A percentile compares a stretch with the other conserved stretches of the same genome.
Conservation (phyloP, 192 early-diverging fungal species). For the Gonapodya prolifera region DNA sequence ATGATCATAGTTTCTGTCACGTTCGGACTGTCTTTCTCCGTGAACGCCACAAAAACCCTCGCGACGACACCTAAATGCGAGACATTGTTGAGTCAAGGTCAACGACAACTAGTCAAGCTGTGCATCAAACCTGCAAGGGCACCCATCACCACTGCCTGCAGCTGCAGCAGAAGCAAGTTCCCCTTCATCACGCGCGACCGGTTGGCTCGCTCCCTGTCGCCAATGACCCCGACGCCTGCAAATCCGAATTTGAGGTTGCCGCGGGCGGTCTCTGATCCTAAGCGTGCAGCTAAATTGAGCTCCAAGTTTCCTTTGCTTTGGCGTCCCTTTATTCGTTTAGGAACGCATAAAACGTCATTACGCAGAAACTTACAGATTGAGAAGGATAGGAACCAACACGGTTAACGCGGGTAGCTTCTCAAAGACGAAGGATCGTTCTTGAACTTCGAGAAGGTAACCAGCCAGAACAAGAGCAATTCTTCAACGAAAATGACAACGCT, state of each 20-base stretch:
- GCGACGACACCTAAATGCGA: neutral
- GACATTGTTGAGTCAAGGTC: constrained; percentile 25
- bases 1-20: constrained; percentile 19
- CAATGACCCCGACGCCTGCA: neutral
- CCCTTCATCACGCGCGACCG: constrained; percentile 48
- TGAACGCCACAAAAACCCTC: constrained; percentile 26
- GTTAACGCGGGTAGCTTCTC: constrained; percentile 55
- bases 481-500: no score
- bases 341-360: no score
- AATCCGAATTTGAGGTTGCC: constrained; percentile 40
- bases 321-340: no score
- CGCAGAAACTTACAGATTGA: constrained; percentile 39
- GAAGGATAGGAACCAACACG: constrained; percentile 69
- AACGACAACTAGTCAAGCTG: constrained; percentile 43
- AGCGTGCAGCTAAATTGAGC: constrained; percentile 75
- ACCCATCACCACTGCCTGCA: constrained; percentile 60
- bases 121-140: constrained; percentile 52
- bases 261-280: constrained; percentile 65
- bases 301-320: constrained; percentile 89
- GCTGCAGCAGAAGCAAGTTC: constrained; percentile 60
- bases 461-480: neutral
- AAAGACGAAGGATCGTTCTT: constrained; percentile 41
- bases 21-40: constrained; percentile 1
- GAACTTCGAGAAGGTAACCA: neutral
- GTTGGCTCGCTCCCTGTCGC: constrained; percentile 13